Base-by-base conservation (phyloP, 1,284 basidiomycete genomes). In the Moesziomyces parantarcticus region DNA sequence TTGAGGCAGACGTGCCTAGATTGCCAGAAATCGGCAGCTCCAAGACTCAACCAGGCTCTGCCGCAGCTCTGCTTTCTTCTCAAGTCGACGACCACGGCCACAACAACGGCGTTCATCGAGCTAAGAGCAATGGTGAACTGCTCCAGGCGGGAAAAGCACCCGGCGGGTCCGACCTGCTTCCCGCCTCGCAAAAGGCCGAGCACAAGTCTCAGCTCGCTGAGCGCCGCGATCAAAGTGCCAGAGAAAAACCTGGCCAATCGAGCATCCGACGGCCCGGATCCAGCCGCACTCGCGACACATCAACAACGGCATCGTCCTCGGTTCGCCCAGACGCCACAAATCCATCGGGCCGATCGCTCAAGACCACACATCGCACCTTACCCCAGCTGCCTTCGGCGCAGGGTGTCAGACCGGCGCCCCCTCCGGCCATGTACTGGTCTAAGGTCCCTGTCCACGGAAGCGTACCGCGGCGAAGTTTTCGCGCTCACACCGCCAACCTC, bases 401-500 rank as follows among this genome's bases (percentile, higher is more conserved):
- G 26, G 67, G 56, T 45, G 61, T 78, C 29, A 56, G 50, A 18
- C 70, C 70, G 11, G 78, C 79, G 10, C 69, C 75, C 22, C 67
- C 67, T 29, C 70, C 83, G n/a, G 80, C 84, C 8, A 93, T 94
- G 91, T 92, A 95, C 84, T 95, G 92, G 91, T 92, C 91, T 71
- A 88, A 88, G 55, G 90, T 92, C 1, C 91, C 93, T 0, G 90
- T 91, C 8, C 91, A 92, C 80, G 93, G 93, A 1, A 75, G 85
- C 1, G 84, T 93, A 46, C 93, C 93, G 2, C 87, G 87, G 72
- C 89, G 90, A 69, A 88, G 89, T 11, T 89, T 94, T 85, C 89
- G 93, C 4, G 92, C 93, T 2, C 93, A 95, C 82, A 92, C 89
- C 9, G 90, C 91, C 47, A 94, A 91, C 1, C 86, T 96, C 39